Evolutionary conservation across 768 basidiomycete species (phyloP).

Genomic region (Hericium alpestre): DNA sequence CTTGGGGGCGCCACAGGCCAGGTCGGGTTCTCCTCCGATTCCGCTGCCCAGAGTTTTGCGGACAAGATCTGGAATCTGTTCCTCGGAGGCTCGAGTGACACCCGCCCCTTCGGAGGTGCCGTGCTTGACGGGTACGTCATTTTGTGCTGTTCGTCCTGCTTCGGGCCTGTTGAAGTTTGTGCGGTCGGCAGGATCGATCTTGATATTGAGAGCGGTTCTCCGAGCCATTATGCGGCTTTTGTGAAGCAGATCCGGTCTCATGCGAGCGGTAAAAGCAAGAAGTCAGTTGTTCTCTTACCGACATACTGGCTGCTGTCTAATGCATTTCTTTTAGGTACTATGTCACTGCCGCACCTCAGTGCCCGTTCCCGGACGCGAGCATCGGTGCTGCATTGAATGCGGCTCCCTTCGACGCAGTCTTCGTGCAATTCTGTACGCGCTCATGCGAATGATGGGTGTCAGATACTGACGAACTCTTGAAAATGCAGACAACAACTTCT

Average conservation of each 20-base stretch:
- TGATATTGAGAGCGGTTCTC: constrained; percentile 58
- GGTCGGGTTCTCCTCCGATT: constrained; percentile 47
- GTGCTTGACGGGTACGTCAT: constrained; percentile 55
- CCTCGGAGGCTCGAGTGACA: constrained; percentile 50
- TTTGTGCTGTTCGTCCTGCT: not conserved
- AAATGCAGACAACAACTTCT: constrained; percentile 43
- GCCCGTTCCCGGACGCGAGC: constrained; percentile 59
- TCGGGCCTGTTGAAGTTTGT: not conserved
- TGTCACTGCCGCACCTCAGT: constrained; percentile 55
- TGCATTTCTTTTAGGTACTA: constrained; percentile 36
- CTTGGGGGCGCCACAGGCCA: constrained; percentile 43
- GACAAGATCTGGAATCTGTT: constrained; percentile 66
- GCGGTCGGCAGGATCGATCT: constrained; percentile 38
- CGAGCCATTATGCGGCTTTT: constrained; percentile 19
- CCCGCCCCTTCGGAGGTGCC: constrained; percentile 61
- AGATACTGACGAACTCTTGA: not conserved
- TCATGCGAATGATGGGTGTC: not conserved
- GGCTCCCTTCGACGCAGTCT: constrained; percentile 61
- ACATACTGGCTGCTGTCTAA: not conserved
- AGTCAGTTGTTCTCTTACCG: constrained; percentile 23
- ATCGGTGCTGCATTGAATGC: constrained; percentile 49
- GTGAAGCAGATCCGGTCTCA: constrained; percentile 46
- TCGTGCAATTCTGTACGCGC: constrained; percentile 55
- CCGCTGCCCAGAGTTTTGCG: constrained; percentile 48
- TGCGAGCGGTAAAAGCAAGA: constrained; percentile 39